Conservation (phyloP, 257 asterid genomes). For the Jasminum sambac region DNA sequence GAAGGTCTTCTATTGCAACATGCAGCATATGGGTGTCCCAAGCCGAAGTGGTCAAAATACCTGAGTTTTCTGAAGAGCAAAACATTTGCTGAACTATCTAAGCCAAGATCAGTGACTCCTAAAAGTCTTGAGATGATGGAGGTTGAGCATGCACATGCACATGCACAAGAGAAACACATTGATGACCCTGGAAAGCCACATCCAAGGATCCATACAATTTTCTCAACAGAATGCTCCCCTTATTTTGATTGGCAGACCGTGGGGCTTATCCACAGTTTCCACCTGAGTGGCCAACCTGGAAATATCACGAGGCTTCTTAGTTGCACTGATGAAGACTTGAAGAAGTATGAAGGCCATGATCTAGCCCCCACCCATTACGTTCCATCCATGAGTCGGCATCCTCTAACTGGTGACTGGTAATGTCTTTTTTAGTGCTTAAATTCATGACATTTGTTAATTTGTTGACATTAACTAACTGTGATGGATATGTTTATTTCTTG, state of each 20-base stretch:
- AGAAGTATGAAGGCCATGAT: slow-evolving; percentile 82
- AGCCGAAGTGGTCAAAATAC: slow-evolving; percentile 92
- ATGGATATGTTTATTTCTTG: not conserved
- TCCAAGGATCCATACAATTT: slow-evolving; percentile 88
- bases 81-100: slow-evolving; percentile 72
- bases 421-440: slow-evolving; percentile 18
- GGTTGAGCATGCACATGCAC: slow-evolving; percentile 24
- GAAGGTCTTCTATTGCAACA: slow-evolving; percentile 89
- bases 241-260: slow-evolving; percentile 98
- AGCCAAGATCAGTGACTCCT: slow-evolving; percentile 62
- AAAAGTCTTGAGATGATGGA: slow-evolving; percentile 70
- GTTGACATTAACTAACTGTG: not conserved
- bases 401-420: slow-evolving; percentile 95
- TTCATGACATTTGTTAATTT: no score
- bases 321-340: slow-evolving; percentile 87
- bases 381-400: slow-evolving; percentile 99
- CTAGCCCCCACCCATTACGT: slow-evolving; percentile 95
- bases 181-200: slow-evolving; percentile 57
- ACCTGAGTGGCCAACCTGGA: slow-evolving; percentile 93
- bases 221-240: slow-evolving; percentile 89
- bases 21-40: slow-evolving; percentile 75
- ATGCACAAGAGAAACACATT: slow-evolving; percentile 41
- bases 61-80: slow-evolving; percentile 89
- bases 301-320: slow-evolving; percentile 86
- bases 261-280: slow-evolving; percentile 92